Percentiles rank a stretch among this genome's conserved stretches.
These are phyloP conservation scores for Schizothecium vesticola DNA, from an alignment of 495 filamentous ascomycete species.

Conservation along the genomic window DNA sequence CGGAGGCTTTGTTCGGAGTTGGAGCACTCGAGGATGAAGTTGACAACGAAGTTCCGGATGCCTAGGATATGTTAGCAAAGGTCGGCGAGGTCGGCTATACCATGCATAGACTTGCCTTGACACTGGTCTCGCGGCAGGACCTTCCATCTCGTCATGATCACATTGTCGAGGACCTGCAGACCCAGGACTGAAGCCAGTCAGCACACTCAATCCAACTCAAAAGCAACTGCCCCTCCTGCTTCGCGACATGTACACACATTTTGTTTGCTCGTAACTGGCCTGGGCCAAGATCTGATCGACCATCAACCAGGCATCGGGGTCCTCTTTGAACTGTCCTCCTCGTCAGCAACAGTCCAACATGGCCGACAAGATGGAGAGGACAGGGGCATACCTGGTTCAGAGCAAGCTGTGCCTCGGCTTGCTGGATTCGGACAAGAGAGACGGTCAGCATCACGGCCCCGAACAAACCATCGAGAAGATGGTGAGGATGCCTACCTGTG, in stretches of 20 bases:
- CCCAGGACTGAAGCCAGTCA: constrained; percentile 69
- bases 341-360: constrained; percentile 28
- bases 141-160: constrained; percentile 99
- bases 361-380: not conserved
- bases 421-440: constrained; percentile 46
- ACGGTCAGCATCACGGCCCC: not conserved
- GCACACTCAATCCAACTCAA: constrained; percentile 19
- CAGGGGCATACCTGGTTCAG: constrained; percentile 75
- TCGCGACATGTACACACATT: constrained; percentile 59
- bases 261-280: constrained; percentile 88
- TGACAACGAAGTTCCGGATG: constrained; percentile 97
- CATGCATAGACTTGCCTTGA: constrained; percentile 53
- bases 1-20: constrained; percentile 78
- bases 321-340: constrained; percentile 81
- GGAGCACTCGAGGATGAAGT: constrained; percentile 92
- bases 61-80: constrained; percentile 45
- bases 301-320: constrained; percentile 93
- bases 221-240: not conserved
- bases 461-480: constrained; percentile 24
- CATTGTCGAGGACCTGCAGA: constrained; percentile 92
- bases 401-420: constrained; percentile 93
- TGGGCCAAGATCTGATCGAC: constrained; percentile 93
- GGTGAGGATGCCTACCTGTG: constrained; percentile 59
- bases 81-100: not conserved
- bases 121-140: constrained; percentile 93